Evolutionary conservation across 2,329 filamentous ascomycete species (phyloP).

Genomic region (Tolypocladium sp.): DNA sequence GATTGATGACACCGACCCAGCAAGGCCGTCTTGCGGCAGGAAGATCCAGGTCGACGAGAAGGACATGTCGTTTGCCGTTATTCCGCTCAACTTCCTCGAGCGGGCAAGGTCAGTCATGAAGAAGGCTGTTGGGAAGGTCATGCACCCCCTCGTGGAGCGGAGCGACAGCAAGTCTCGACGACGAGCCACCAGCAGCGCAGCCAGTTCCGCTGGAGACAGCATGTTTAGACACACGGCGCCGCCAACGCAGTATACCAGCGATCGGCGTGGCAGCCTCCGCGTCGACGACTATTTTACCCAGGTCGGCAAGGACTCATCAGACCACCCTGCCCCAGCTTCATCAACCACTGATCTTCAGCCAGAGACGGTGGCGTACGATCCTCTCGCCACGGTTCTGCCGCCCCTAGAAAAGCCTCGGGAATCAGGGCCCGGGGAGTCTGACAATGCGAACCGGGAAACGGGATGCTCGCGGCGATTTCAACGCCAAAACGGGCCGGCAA

Average conservation of each 20-base stretch:
- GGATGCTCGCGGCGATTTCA: constrained; percentile 16
- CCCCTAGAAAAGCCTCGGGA: constrained; percentile 9
- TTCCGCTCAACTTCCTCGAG: constrained; percentile 80
- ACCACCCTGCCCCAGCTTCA: constrained; percentile 14
- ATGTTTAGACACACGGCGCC: constrained; percentile 34
- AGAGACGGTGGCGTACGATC: constrained; percentile 25
- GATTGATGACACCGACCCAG: constrained; percentile 92
- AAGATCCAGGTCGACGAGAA: constrained; percentile 87
- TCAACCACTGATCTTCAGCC: constrained; percentile 13
- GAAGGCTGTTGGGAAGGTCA: constrained; percentile 55
- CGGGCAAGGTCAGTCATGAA: constrained; percentile 72
- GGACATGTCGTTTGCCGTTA: constrained; percentile 83
- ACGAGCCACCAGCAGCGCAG: constrained; percentile 52
- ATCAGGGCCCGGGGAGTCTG: not conserved
- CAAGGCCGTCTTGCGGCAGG: constrained; percentile 64
- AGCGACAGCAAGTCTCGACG: constrained; percentile 44
- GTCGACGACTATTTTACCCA: constrained; percentile 45
- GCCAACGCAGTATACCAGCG: constrained; percentile 42
- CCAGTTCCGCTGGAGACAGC: constrained; percentile 53
- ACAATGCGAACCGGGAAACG: not conserved
- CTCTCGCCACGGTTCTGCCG: constrained; percentile 28
- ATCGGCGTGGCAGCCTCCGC: constrained; percentile 44
- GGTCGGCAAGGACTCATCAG: constrained; percentile 23
- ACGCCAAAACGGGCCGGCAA: constrained; percentile 35
- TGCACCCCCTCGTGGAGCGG: constrained; percentile 50